A percentile compares a stretch with the other conserved stretches of the same genome.
Conservation (phyloP, 148 eudicot genomes). For the Vaccinium darrowii region DNA sequence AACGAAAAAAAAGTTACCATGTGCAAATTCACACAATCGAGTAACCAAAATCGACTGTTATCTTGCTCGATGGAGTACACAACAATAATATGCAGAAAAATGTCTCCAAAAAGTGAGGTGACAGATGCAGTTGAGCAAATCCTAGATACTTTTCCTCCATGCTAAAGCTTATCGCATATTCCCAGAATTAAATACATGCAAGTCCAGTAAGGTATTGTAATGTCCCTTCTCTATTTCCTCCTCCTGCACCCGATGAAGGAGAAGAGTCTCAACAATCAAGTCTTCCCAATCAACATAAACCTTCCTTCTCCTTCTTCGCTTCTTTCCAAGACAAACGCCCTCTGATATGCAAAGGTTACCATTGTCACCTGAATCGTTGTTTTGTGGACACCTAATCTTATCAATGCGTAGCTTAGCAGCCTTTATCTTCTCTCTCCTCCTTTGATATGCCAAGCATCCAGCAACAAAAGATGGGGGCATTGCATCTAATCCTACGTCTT, state of each 20-base stretch:
- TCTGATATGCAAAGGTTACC: conserved; percentile 16
- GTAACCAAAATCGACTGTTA: background rate
- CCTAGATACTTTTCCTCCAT: background rate
- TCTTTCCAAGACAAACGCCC: conserved; percentile 27
- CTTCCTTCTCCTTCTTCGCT: conserved; percentile 37
- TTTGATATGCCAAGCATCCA: conserved; percentile 40
- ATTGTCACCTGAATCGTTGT: conserved; percentile 13
- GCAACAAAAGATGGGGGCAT: conserved; percentile 71
- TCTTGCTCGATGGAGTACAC: background rate
- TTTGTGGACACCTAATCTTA: conserved; percentile 36
- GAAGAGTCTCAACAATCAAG: conserved; percentile 73
- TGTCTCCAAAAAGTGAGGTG: background rate
- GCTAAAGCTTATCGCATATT: conserved; percentile 2
- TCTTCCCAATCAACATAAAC: conserved; percentile 76
- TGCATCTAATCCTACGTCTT: conserved; percentile 63
- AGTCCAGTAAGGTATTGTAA: conserved; percentile 60
- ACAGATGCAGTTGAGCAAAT: background rate
- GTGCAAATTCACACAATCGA: background rate
- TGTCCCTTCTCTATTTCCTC: conserved; percentile 88
- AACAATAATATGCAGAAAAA: background rate
- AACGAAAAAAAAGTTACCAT: background rate
- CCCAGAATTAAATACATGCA: conserved; percentile 63
- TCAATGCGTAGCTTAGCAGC: conserved; percentile 68
- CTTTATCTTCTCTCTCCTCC: conserved; percentile 61
- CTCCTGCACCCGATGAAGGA: conserved; percentile 72